phyloP scores from a whole-genome alignment of 345 rosid species.

The Reutealis trisperma region DNA sequence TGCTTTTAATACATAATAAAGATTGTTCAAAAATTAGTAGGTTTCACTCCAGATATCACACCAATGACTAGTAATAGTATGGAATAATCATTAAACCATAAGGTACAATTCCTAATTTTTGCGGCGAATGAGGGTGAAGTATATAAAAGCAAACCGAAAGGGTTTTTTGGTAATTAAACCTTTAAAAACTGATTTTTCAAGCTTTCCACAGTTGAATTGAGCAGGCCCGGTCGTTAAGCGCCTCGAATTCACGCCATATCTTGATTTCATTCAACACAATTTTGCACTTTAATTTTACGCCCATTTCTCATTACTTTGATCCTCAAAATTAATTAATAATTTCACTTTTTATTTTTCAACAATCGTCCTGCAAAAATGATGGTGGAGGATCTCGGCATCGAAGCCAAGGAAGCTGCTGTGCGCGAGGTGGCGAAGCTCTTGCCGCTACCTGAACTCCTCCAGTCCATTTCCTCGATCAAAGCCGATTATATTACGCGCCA shows the following conservation, averaged over 20 bases:
- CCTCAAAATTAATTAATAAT: neutral
- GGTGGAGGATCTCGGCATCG: conserved; percentile 94
- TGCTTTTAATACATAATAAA: no score
- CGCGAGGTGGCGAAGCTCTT: conserved; percentile 97
- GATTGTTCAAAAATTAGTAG: no score
- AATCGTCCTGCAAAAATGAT: conserved; percentile 11
- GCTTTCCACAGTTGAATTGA: neutral
- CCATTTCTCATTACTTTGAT: neutral
- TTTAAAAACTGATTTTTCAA: no score
- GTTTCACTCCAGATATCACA: no score
- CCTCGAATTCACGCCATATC: neutral
- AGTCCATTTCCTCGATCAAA: conserved; percentile 77
- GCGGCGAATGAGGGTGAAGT: no score
- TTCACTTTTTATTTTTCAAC: neutral
- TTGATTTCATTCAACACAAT: no score
- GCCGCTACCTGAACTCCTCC: conserved; percentile 85
- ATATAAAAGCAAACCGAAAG: no score
- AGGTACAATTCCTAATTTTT: no score
- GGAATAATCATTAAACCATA: no score
- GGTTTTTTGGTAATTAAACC: no score
- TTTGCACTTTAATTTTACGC: neutral
- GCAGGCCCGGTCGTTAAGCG: neutral
- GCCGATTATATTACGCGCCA: conserved; percentile 96
- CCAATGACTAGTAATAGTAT: no score
- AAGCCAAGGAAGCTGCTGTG: conserved; percentile 97